phyloP scores from a whole-genome alignment of 306 rosid species.

The Alnus glutinosa region DNA sequence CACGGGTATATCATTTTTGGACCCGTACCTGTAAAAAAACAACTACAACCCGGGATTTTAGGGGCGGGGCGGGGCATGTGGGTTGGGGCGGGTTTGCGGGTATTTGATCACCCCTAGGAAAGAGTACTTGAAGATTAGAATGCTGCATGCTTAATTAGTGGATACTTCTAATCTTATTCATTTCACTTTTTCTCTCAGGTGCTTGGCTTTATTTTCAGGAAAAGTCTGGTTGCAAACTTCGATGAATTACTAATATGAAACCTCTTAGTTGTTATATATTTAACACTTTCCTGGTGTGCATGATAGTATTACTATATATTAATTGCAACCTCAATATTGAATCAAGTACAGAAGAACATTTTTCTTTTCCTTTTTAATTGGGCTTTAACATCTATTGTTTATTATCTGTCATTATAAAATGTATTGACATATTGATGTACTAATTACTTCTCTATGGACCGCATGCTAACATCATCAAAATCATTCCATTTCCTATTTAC shows the following conservation, averaged over 20 bases:
- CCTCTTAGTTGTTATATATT: background rate
- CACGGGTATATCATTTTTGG: no score
- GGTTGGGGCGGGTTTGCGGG: no score
- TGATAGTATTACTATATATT: background rate
- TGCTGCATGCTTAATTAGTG: slow-evolving; percentile 16
- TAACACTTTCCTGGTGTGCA: background rate
- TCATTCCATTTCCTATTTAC: slow-evolving; percentile 20
- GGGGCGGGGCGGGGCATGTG: no score
- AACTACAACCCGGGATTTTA: no score
- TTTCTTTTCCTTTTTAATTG: slow-evolving; percentile 2
- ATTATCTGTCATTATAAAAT: slow-evolving; percentile 38
- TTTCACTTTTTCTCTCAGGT: background rate
- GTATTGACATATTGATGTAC: slow-evolving; percentile 11
- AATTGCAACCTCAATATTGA: slow-evolving; percentile 1
- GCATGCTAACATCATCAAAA: background rate
- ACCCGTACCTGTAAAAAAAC: no score
- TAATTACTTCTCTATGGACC: background rate
- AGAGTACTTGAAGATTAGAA: slow-evolving; percentile 21
- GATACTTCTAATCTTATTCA: background rate
- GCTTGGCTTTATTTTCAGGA: background rate
- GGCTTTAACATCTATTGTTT: slow-evolving; percentile 37
- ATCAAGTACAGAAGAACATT: background rate
- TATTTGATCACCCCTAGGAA: no score
- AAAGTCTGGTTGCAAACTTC: no score
- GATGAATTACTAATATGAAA: background rate